Evolutionary conservation across 2,329 filamentous ascomycete genomes (phyloP).

Genomic region (Xylariales sp.): DNA sequence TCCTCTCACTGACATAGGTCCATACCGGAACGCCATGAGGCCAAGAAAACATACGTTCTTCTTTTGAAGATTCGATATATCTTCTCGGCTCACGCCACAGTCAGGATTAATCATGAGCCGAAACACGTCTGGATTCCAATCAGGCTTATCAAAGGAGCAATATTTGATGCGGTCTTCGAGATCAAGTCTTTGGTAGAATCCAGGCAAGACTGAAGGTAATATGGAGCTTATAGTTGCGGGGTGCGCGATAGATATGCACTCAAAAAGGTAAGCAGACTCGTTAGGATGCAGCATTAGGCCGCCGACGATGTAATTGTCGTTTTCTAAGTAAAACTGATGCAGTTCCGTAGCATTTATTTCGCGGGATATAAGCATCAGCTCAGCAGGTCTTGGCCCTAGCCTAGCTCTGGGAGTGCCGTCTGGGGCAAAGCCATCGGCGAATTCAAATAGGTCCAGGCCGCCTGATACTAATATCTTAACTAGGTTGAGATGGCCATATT

Average conservation of each 20-base stretch:
- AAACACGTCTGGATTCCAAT: background rate
- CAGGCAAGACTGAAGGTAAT: background rate
- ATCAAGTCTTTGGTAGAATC: background rate
- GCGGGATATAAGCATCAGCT: background rate
- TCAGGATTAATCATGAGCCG: background rate
- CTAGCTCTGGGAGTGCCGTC: background rate
- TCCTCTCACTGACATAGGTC: background rate
- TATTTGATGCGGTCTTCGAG: slow-evolving; percentile 12
- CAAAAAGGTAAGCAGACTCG: background rate
- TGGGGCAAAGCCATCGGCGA: background rate
- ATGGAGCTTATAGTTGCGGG: background rate
- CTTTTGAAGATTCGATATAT: slow-evolving; percentile 9
- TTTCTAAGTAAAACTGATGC: background rate
- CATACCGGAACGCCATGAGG: slow-evolving; percentile 6
- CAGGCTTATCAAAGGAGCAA: background rate
- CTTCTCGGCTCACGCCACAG: background rate
- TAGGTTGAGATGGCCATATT: slow-evolving; percentile 6
- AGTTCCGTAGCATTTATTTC: background rate
- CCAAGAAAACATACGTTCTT: background rate
- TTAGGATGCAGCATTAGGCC: background rate
- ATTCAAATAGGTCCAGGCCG: slow-evolving; percentile 9
- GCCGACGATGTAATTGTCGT: background rate
- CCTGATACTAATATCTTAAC: background rate
- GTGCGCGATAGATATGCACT: background rate
- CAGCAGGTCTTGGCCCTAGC: background rate